Percentiles rank a stretch among this genome's conserved stretches.
Conservation (phyloP, 2,329 filamentous ascomycete genomes). For the Microdochium paspali region DNA sequence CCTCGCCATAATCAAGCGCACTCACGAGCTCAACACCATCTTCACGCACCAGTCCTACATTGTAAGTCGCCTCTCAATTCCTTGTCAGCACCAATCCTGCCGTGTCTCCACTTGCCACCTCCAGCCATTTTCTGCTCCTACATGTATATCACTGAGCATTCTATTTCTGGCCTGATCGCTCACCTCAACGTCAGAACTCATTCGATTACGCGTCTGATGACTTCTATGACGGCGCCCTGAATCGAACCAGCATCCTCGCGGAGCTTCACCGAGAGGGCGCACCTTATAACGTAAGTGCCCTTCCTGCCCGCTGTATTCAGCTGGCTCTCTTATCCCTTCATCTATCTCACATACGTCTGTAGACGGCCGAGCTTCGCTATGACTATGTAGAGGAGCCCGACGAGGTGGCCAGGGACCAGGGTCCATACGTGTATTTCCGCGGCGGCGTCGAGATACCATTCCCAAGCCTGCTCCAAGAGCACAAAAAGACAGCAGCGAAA, state of each 20-base stretch:
- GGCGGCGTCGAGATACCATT: constrained; percentile 21
- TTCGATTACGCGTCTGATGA: constrained; percentile 17
- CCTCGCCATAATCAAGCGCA: constrained; percentile 18
- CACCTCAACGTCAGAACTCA: constrained; percentile 11
- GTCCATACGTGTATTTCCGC: constrained; percentile 13
- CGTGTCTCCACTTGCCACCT: constrained; percentile 6
- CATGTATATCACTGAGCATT: no score
- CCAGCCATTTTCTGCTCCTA: neutral
- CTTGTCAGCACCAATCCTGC: constrained; percentile 1
- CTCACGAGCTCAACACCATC: constrained; percentile 22
- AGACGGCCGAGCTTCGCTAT: constrained; percentile 17
- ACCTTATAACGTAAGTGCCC: constrained; percentile 14
- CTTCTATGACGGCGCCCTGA: constrained; percentile 16
- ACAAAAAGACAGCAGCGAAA: constrained; percentile 19
- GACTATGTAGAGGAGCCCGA: constrained; percentile 12
- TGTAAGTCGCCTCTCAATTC: constrained; percentile 4
- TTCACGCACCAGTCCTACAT: constrained; percentile 21
- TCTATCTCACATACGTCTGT: constrained; percentile 5
- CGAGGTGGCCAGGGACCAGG: constrained; percentile 13
- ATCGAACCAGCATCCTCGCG: constrained; percentile 13
- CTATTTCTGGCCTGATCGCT: no score
- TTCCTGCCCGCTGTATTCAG: neutral
- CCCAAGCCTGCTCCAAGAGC: constrained; percentile 20
- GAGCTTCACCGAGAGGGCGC: constrained; percentile 16
- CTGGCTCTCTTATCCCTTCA: constrained; percentile 1